A percentile compares a stretch with the other conserved stretches of the same genome.
phyloP scores from a whole-genome alignment of 768 basidiomycete species.

The Suillus clintonianus region DNA sequence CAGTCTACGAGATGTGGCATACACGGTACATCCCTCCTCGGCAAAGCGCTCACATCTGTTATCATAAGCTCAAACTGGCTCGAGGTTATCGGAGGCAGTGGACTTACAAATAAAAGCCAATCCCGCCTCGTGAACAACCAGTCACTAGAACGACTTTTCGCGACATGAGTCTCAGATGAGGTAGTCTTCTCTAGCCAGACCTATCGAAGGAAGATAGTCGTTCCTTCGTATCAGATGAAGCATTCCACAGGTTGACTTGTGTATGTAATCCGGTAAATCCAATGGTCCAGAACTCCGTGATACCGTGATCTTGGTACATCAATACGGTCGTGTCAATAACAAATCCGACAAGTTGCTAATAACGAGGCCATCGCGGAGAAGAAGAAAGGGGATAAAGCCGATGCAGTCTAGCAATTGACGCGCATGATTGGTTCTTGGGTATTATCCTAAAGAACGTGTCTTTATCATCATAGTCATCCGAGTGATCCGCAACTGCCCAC shows the following conservation, averaged over 20 bases:
- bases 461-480: neutral
- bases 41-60: conserved; percentile 70
- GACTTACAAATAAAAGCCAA: conserved; percentile 64
- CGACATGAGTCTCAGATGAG: neutral
- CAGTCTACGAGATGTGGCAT: conserved; percentile 68
- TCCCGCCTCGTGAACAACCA: conserved; percentile 74
- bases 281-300: too few relatives aligned
- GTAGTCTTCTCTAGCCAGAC: too few relatives aligned
- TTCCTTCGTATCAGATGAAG: too few relatives aligned
- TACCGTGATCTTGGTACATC: too few relatives aligned
- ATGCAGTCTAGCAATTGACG: neutral
- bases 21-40: conserved; percentile 64
- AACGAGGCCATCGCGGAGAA: conserved; percentile 13
- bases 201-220: too few relatives aligned
- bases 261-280: too few relatives aligned
- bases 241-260: too few relatives aligned
- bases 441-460: neutral
- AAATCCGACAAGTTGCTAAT: neutral
- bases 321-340: neutral
- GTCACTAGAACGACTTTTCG: conserved; percentile 63
- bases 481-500: neutral
- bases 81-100: neutral
- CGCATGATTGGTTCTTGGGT: neutral
- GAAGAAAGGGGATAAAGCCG: conserved; percentile 17
- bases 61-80: too few relatives aligned